These are phyloP conservation scores for Mercurialis annua DNA, from an alignment of 345 rosid species.

Conservation along the genomic window DNA sequence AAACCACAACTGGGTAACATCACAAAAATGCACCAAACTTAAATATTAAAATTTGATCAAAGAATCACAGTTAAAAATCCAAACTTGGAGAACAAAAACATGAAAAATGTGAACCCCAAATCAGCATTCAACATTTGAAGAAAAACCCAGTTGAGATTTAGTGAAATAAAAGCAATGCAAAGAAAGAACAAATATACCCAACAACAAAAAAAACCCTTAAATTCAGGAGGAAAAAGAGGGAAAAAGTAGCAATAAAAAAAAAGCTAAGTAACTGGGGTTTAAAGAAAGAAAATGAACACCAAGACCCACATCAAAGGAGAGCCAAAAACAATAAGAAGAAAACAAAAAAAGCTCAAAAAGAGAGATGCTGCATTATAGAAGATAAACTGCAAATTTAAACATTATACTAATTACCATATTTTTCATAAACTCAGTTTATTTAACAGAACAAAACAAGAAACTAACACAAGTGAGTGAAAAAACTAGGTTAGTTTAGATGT, in stretches of 20 bases:
- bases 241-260: slow-evolving; percentile 11
- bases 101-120: slow-evolving; percentile 24
- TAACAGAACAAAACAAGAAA: slow-evolving; percentile 38
- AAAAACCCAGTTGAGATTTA: slow-evolving; percentile 32
- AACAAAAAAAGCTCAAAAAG: slow-evolving; percentile 25
- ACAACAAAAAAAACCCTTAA: slow-evolving; percentile 10
- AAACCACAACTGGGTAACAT: background rate
- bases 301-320: slow-evolving; percentile 24
- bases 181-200: slow-evolving; percentile 9
- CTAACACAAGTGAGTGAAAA: slow-evolving; percentile 12
- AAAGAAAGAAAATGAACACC: slow-evolving; percentile 10
- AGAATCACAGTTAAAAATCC: slow-evolving; percentile 14
- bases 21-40: background rate
- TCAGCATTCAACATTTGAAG: slow-evolving; percentile 18
- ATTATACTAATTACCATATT: too few relatives aligned
- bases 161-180: slow-evolving; percentile 16
- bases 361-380: slow-evolving; percentile 31
- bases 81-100: slow-evolving; percentile 6
- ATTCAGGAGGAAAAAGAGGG: slow-evolving; percentile 13
- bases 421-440: background rate
- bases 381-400: slow-evolving; percentile 28
- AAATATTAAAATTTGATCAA: slow-evolving; percentile 13
- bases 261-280: slow-evolving; percentile 12
- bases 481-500: background rate
- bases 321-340: slow-evolving; percentile 20